Percentiles rank a stretch among this genome's conserved stretches.
Conservation (phyloP, 768 basidiomycete species). For the Amylocystis lapponica region DNA sequence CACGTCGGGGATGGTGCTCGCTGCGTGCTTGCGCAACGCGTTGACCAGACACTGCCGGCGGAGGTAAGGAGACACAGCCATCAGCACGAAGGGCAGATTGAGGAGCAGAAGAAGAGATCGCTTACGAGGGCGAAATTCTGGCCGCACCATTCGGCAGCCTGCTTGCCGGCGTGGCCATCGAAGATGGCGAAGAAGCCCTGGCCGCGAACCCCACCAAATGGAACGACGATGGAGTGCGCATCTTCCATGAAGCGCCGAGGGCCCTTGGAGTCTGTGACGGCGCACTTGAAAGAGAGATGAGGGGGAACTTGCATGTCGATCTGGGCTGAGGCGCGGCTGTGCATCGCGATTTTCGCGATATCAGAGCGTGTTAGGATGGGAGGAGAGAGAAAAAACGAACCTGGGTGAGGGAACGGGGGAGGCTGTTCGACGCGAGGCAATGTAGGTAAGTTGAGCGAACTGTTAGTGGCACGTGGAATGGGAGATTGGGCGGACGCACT, state of each 20-base stretch:
- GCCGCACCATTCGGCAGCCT: conserved; percentile 99
- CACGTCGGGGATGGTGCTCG: conserved; percentile 70
- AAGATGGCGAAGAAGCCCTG: conserved; percentile 99
- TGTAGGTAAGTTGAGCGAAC: conserved; percentile 1
- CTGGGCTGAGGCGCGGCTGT: neutral
- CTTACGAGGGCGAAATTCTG: conserved; percentile 88
- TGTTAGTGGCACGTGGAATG: neutral
- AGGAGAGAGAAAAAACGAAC: neutral
- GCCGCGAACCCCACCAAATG: conserved; percentile 85
- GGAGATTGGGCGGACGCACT: conserved; percentile 3
- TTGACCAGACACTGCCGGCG: conserved; percentile 54
- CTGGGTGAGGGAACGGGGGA: neutral
- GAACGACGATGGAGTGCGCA: conserved; percentile 92
- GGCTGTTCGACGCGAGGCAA: neutral
- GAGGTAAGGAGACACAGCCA: conserved; percentile 2
- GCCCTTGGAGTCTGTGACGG: conserved; percentile 81
- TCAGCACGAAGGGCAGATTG: neutral
- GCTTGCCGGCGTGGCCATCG: conserved; percentile 97
- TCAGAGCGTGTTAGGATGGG: too few relatives aligned
- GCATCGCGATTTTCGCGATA: too few relatives aligned
- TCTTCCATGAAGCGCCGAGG: conserved; percentile 95
- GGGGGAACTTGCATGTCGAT: conserved; percentile 10
- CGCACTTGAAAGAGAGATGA: conserved; percentile 34
- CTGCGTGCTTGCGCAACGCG: conserved; percentile 55
- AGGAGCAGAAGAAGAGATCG: too few relatives aligned